Conservation (phyloP, 345 rosid species). For the Ceriops zippeliana region DNA sequence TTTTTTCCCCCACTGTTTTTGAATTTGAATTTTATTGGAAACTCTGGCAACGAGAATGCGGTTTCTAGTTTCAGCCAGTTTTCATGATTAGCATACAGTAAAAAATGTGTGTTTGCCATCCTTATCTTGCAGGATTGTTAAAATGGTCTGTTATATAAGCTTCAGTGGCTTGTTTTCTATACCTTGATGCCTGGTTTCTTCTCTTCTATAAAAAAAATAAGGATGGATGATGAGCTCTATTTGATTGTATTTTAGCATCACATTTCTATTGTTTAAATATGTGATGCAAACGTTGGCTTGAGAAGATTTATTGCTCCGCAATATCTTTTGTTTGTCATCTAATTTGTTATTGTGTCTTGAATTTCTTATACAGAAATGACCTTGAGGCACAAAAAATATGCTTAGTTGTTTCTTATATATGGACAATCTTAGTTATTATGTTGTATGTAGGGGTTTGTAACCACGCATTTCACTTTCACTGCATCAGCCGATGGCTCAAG, state of each 20-base stretch:
- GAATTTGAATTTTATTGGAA: too few relatives aligned
- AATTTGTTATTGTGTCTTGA: neutral
- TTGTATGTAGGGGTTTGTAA: constrained; percentile 71
- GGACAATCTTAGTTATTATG: neutral
- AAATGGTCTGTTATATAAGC: too few relatives aligned
- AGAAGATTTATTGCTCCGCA: neutral
- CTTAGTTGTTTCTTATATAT: neutral
- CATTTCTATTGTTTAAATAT: neutral
- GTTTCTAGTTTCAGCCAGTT: too few relatives aligned
- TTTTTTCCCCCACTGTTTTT: too few relatives aligned
- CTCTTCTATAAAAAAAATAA: neutral
- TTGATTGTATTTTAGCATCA: neutral
- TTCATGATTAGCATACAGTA: too few relatives aligned
- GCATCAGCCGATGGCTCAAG: constrained; percentile 98
- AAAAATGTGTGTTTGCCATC: too few relatives aligned
- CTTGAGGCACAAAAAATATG: neutral
- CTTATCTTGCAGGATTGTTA: too few relatives aligned
- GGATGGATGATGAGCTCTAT: neutral
- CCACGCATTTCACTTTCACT: constrained; percentile 98
- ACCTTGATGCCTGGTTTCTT: neutral
- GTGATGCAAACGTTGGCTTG: neutral
- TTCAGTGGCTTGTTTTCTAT: neutral
- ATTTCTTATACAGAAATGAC: neutral
- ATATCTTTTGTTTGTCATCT: neutral
- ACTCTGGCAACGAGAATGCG: too few relatives aligned